These are phyloP conservation scores for Whalleya microplaca DNA, from an alignment of 2,329 filamentous ascomycete species.

Conservation along the genomic window DNA sequence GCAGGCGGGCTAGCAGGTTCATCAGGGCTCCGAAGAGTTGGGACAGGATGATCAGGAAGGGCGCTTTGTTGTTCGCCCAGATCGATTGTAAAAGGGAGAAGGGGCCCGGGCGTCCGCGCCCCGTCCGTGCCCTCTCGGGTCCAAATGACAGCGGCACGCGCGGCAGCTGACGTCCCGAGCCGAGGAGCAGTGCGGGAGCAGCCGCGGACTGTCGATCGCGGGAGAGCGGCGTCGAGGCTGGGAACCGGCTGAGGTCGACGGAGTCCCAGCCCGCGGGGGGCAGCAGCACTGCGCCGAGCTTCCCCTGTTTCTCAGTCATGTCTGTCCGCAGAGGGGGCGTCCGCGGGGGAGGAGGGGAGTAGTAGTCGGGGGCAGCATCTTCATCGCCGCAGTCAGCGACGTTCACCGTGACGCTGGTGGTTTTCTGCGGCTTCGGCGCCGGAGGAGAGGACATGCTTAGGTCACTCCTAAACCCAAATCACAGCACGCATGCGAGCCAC, in stretches of 20 bases:
- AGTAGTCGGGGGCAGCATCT: not conserved
- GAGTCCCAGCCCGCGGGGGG: constrained; percentile 20
- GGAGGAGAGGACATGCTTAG: not conserved
- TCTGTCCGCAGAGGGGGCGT: not conserved
- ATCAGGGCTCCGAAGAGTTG: constrained; percentile 84
- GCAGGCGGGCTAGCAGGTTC: constrained; percentile 78
- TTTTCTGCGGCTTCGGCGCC: not conserved
- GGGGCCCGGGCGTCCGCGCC: constrained; percentile 7
- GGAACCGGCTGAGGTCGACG: constrained; percentile 41
- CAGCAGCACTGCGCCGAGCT: not conserved
- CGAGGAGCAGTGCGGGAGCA: constrained; percentile 9
- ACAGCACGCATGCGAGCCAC: not conserved
- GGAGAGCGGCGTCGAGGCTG: constrained; percentile 48
- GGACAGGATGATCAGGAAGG: constrained; percentile 72
- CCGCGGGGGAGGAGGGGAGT: no score
- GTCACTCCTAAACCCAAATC: not conserved
- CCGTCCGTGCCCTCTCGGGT: constrained; percentile 8
- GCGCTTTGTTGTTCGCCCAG: constrained; percentile 66
- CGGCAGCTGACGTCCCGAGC: no score
- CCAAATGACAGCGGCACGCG: no score
- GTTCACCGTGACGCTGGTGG: not conserved
- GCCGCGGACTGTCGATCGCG: constrained; percentile 32
- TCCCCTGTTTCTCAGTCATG: not conserved
- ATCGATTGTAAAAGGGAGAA: constrained; percentile 21
- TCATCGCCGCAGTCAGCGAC: not conserved